Evolutionary conservation across 2,329 filamentous ascomycete genomes (phyloP).

Genomic region (Pseudogymnoascus verrucosus): DNA sequence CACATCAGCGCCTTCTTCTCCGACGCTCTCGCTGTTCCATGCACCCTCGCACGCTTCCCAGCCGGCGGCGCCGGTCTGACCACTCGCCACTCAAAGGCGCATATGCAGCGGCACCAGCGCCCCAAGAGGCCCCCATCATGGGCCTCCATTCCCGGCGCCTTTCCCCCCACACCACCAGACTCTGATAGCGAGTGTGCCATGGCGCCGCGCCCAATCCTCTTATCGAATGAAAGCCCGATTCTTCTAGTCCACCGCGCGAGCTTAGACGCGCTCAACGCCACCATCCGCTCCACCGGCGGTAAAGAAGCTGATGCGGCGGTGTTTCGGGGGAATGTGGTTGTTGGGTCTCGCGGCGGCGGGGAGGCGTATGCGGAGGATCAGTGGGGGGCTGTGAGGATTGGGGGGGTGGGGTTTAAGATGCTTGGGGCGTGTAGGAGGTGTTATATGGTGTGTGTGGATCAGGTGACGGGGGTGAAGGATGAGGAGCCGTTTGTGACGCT

Average conservation of each 20-base stretch:
- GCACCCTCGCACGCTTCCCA: constrained; percentile 77
- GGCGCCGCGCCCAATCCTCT: constrained; percentile 52
- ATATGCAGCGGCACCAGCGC: constrained; percentile 52
- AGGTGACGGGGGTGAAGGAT: constrained; percentile 66
- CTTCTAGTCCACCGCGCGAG: constrained; percentile 75
- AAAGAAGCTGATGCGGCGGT: constrained; percentile 61
- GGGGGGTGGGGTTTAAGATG: constrained; percentile 56
- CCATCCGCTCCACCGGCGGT: constrained; percentile 57
- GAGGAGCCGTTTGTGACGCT: constrained; percentile 85
- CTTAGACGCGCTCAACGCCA: constrained; percentile 66
- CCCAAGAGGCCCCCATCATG: constrained; percentile 20
- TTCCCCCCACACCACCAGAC: constrained; percentile 46
- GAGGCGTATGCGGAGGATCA: constrained; percentile 70
- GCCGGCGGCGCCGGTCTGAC: constrained; percentile 51
- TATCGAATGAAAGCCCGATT: constrained; percentile 93
- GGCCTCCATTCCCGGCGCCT: constrained; percentile 39
- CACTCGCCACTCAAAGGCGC: constrained; percentile 63
- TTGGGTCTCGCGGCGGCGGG: constrained; percentile 39
- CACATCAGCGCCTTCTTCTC: constrained; percentile 72
- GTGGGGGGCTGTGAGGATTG: constrained; percentile 65
- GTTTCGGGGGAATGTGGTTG: constrained; percentile 83
- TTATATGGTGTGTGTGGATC: constrained; percentile 94
- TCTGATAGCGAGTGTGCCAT: constrained; percentile 42
- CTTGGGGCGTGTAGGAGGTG: constrained; percentile 81
- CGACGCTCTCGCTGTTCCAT: constrained; percentile 65